Conservation (phyloP, 306 rosid species). For the Medicago lupulina region DNA sequence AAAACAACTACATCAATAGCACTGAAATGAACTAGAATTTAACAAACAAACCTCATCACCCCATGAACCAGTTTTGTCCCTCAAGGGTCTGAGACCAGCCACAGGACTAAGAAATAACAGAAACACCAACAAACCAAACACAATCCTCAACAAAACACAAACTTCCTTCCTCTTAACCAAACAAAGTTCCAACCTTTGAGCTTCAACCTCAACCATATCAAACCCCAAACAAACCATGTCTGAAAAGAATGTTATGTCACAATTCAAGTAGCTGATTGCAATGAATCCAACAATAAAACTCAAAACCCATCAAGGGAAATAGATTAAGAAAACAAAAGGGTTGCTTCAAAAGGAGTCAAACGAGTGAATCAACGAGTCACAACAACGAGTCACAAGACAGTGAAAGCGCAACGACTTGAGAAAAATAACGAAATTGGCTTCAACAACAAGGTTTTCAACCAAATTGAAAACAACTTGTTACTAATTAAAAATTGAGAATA, state of each 20-base stretch:
- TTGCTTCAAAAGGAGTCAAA: constrained; percentile 88
- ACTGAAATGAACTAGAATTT: constrained; percentile 18
- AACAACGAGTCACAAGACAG: constrained; percentile 60
- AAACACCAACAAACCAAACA: constrained; percentile 53
- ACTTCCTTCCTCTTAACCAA: constrained; percentile 44
- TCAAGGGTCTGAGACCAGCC: constrained; percentile 80
- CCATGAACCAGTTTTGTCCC: constrained; percentile 92
- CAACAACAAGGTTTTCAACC: constrained; percentile 45
- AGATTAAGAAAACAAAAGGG: constrained; percentile 51
- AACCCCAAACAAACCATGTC: constrained; percentile 47
- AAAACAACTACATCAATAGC: background rate
- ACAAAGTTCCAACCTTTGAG: constrained; percentile 48
- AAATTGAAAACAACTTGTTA: constrained; percentile 34
- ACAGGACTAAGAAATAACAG: constrained; percentile 63
- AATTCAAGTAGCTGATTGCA: constrained; percentile 47
- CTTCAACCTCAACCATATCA: constrained; percentile 61
- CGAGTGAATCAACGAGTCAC: constrained; percentile 50
- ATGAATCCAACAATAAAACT: constrained; percentile 43
- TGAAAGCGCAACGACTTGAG: constrained; percentile 77
- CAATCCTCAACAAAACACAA: constrained; percentile 22
- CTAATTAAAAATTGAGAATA: constrained; percentile 25
- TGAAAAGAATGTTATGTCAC: constrained; percentile 39
- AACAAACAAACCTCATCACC: constrained; percentile 83
- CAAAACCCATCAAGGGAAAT: constrained; percentile 57
- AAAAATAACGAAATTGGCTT: constrained; percentile 28